A percentile compares a stretch with the other conserved stretches of the same genome.
Conservation (phyloP, 2,329 filamentous ascomycete genomes). For the Venturiaceae sp. region DNA sequence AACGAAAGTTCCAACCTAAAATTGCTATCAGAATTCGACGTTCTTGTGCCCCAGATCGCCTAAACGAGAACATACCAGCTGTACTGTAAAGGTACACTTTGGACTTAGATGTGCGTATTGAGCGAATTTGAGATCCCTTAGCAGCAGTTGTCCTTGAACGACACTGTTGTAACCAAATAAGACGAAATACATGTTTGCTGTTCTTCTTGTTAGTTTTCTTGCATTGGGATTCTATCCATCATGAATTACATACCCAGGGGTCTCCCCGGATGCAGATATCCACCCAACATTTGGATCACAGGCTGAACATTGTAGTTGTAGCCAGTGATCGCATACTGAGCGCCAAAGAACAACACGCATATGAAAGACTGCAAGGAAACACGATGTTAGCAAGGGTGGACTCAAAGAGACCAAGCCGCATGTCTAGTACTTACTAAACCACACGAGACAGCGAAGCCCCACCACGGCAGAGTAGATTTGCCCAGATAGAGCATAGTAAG, state of each 20-base stretch:
- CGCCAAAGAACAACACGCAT: slow-evolving; percentile 18
- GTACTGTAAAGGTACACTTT: slow-evolving; percentile 33
- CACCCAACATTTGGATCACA: slow-evolving; percentile 12
- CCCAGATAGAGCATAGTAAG: slow-evolving; percentile 16
- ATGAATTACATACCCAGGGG: slow-evolving; percentile 27
- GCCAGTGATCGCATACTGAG: slow-evolving; percentile 15
- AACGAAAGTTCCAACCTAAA: slow-evolving; percentile 26
- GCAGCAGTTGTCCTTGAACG: slow-evolving; percentile 15
- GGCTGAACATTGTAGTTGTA: slow-evolving; percentile 14
- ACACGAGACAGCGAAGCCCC: slow-evolving; percentile 19
- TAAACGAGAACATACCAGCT: slow-evolving; percentile 33
- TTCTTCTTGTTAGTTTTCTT: slow-evolving; percentile 13
- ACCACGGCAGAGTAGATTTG: slow-evolving; percentile 21
- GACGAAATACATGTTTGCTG: slow-evolving; percentile 34
- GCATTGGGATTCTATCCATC: slow-evolving; percentile 23
- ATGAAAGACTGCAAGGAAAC: slow-evolving; percentile 14
- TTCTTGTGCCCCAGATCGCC: too few relatives aligned
- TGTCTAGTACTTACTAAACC: not conserved
- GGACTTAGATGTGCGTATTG: slow-evolving; percentile 29
- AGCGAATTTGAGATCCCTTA: slow-evolving; percentile 24
- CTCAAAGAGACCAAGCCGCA: not conserved
- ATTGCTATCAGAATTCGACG: slow-evolving; percentile 29
- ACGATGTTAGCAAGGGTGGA: not conserved
- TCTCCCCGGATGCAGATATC: slow-evolving; percentile 17
- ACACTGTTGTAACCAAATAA: slow-evolving; percentile 23